Evolutionary conservation across 768 basidiomycete genomes (phyloP).

Genomic region (Cyclocybe cylindracea): DNA sequence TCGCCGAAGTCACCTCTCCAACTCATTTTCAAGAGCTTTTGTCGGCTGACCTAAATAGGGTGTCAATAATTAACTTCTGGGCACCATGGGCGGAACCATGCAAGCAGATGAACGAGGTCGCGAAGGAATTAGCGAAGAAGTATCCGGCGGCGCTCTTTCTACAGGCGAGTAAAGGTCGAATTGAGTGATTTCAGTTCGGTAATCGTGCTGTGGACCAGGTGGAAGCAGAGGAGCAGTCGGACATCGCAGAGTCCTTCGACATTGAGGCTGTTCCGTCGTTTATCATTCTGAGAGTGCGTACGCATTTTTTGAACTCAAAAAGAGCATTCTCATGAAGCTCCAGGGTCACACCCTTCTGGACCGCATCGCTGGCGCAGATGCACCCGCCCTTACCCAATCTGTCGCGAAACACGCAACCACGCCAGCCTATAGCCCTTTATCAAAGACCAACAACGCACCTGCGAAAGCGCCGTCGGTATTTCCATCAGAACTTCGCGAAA

Average conservation of each 20-base stretch:
- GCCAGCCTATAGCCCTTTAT: slow-evolving; percentile 41
- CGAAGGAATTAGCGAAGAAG: slow-evolving; percentile 71
- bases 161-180: slow-evolving; percentile 48
- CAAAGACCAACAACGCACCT: slow-evolving; percentile 48
- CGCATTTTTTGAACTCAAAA: neutral
- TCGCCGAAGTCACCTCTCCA: slow-evolving; percentile 54
- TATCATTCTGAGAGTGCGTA: slow-evolving; percentile 71
- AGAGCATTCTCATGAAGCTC: neutral
- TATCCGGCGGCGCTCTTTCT: slow-evolving; percentile 71
- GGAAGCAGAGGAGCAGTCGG: slow-evolving; percentile 77
- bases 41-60: slow-evolving; percentile 70
- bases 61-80: slow-evolving; percentile 94
- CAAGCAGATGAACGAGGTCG: slow-evolving; percentile 82
- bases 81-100: slow-evolving; percentile 93
- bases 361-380: slow-evolving; percentile 81
- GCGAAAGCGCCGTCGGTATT: slow-evolving; percentile 27
- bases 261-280: slow-evolving; percentile 88
- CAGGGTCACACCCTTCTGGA: slow-evolving; percentile 89
- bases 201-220: slow-evolving; percentile 45
- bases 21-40: slow-evolving; percentile 75
- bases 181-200: neutral
- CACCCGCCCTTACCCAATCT: slow-evolving; percentile 56
- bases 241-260: slow-evolving; percentile 91
- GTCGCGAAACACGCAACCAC: slow-evolving; percentile 58
- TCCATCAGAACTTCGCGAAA: slow-evolving; percentile 11